Base-by-base conservation (phyloP, 2,329 filamentous ascomycete genomes). In the Colletotrichum godetiae region DNA sequence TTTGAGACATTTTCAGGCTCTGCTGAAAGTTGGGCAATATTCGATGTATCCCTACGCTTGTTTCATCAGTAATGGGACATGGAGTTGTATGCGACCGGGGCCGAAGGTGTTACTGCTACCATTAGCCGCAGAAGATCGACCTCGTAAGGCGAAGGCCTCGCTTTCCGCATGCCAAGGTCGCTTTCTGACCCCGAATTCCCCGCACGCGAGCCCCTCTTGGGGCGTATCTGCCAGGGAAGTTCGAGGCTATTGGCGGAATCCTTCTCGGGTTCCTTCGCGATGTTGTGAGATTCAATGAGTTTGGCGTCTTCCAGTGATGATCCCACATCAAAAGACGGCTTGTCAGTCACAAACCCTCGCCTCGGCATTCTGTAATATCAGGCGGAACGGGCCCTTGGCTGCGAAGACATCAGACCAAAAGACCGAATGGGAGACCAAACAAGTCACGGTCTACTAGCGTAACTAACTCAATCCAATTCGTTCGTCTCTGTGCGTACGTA, bases 141-240 rank as follows among this genome's bases (percentile, higher is more conserved):
- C 49, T 29, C 56, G 46, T 31, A 58, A 53, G 58, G 24, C 22
- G 27, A 35, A 27, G 13, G 11, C 59, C 53, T 53, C 68, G 61
- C 29, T 68, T 68, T 62, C 66, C 55, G 68, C 57, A 67, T 61
- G 24, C 61, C 24, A 22, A 62, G 24, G 22, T 27, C 15, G 19
- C 33, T 63, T 35, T 57, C 53, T 13, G 57, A 63, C 65, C 53
- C 69, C 65, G 49, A 72, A 68, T 68, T 63, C 69, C 65, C 69
- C 65, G 65, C 69, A 72, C 35, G 11, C 52, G 4, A n/a, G 58
- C 65, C 64, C 52, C 57, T 58, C 68, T 8, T 27, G 6, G 33
- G 19, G 24, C 5, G 35, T 12, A 22, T 27, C 60, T 24, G 12
- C 24, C 35, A 31, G 29, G 31, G 19, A 22, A 10, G 12, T 5